Conservation (phyloP, 169 alveolate species). For the Eimeria brunetti region DNA sequence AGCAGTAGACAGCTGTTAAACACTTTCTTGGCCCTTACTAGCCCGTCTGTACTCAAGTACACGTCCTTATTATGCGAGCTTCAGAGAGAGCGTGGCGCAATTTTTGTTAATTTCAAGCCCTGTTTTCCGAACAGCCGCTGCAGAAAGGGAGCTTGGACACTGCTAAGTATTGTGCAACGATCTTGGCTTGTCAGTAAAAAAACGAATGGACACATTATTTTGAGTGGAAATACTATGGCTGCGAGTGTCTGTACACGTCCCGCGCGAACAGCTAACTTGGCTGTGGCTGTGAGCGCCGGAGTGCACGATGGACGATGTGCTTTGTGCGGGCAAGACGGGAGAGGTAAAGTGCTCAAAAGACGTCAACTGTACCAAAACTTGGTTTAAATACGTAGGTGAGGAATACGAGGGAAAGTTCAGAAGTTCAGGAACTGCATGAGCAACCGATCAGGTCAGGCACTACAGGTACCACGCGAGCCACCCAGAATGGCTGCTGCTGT, state of each 20-base stretch:
- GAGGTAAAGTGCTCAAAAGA: not conserved
- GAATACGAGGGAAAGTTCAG: not conserved
- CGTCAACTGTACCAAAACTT: not conserved
- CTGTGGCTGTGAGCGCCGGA: not conserved
- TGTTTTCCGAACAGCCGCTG: not conserved
- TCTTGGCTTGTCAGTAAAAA: not conserved
- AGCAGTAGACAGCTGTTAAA: not conserved
- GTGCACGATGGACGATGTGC: not conserved
- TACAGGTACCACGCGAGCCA: conserved; percentile 5
- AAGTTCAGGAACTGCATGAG: not conserved
- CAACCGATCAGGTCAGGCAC: conserved; percentile 44
- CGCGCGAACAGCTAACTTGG: not conserved
- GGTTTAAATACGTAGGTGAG: not conserved
- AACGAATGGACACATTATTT: not conserved
- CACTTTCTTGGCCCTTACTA: not conserved
- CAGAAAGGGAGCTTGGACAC: not conserved
- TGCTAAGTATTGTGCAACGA: not conserved
- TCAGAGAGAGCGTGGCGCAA: not conserved
- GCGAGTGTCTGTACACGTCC: not conserved
- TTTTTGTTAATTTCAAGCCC: not conserved
- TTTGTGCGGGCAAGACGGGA: not conserved
- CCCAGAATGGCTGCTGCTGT: conserved; percentile 12
- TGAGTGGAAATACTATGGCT: not conserved
- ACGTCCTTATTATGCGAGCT: not conserved
- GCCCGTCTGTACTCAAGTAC: not conserved